Evolutionary conservation across 192 early-diverging fungal species (phyloP), one percentile per base, ranked within the genome.

Genomic region (Podila verticillata): DNA sequence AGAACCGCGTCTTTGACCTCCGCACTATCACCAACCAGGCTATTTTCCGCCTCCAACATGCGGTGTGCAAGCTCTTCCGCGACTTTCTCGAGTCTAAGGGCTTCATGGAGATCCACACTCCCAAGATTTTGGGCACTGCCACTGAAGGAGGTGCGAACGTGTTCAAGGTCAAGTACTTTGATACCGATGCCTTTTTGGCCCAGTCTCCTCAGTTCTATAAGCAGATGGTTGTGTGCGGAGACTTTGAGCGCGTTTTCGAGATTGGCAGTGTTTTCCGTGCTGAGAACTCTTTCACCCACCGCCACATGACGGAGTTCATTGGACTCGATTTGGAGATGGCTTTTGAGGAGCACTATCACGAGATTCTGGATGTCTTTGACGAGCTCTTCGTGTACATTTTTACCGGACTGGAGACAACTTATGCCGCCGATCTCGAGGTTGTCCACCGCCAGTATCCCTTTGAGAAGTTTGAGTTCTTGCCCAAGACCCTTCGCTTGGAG

Each of bases 151-250:
- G 98, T 58, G 93, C 98, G 44, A 99, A 96, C 73, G 96, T 99
- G n/a, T 99, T 99, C 86, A 89, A 92, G 79, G 92, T 99, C 68
- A 84, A 93, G 65, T 99, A 99, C 90, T 99, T 99, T 85, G 97
- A 98, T 75, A 85, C 83, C 10, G 87, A 90, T 22, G 98, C 98
- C 4, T 99, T 87, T 85, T 87, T 99, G 49, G 96, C 98, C 30
- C 98, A 99, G 81, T 98, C 96, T 22, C 98, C 98, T 63, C 98
- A 99, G 86, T 90, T 99, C 62, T 97, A 97, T 89, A 99, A 99
- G 91, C 98, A 99, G 84, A 97, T 97, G 95, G 94, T 93, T 81
- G 96, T 99, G 82, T 95, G 92, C 69, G 91, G 96, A 60, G 98
- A 99, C 83, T 97, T 98, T 82, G 97, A 95, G 72, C 91, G 95